Percentiles rank a stretch among this genome's conserved stretches.
Evolutionary conservation across 2,329 filamentous ascomycete species (phyloP).

Genomic region (Pestalotiopsis sp.): DNA sequence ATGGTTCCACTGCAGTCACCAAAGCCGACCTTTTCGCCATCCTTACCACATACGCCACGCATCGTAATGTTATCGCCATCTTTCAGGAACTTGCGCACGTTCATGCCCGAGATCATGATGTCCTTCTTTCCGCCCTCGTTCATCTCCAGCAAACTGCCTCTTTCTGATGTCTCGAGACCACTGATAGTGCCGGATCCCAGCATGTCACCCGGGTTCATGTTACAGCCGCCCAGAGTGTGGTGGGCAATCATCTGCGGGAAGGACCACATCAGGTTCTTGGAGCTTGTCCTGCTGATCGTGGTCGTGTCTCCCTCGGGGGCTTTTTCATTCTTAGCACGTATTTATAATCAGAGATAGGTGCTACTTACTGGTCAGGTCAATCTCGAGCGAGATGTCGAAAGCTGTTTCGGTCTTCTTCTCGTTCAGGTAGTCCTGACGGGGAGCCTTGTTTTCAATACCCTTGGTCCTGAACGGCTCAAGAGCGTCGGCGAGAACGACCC

Average conservation of each 20-base stretch:
- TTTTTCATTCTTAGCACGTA: conserved; percentile 21
- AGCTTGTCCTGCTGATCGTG: conserved; percentile 62
- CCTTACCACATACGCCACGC: conserved; percentile 37
- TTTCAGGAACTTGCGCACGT: conserved; percentile 44
- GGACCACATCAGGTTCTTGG: conserved; percentile 75
- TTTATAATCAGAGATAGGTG: neutral
- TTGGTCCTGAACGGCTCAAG: conserved; percentile 58
- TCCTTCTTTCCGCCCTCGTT: conserved; percentile 47
- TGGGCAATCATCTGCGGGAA: conserved; percentile 84
- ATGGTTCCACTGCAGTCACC: conserved; percentile 44
- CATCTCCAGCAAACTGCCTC: conserved; percentile 49
- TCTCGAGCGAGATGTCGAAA: conserved; percentile 70
- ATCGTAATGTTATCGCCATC: conserved; percentile 48
- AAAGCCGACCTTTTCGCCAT: conserved; percentile 43
- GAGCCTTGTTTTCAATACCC: conserved; percentile 34
- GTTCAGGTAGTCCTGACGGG: conserved; percentile 50
- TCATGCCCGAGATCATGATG: conserved; percentile 41
- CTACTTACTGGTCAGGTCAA: conserved; percentile 61
- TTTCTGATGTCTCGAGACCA: conserved; percentile 39
- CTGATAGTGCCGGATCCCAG: conserved; percentile 79
- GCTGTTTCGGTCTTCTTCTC: conserved; percentile 61
- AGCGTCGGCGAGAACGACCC: conserved; percentile 78
- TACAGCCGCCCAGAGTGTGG: conserved; percentile 76
- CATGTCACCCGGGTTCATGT: conserved; percentile 73
- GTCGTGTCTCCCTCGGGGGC: conserved; percentile 52